phyloP scores from a whole-genome alignment of 2,329 filamentous ascomycete genomes.

The Colletotrichum eremochloae region DNA sequence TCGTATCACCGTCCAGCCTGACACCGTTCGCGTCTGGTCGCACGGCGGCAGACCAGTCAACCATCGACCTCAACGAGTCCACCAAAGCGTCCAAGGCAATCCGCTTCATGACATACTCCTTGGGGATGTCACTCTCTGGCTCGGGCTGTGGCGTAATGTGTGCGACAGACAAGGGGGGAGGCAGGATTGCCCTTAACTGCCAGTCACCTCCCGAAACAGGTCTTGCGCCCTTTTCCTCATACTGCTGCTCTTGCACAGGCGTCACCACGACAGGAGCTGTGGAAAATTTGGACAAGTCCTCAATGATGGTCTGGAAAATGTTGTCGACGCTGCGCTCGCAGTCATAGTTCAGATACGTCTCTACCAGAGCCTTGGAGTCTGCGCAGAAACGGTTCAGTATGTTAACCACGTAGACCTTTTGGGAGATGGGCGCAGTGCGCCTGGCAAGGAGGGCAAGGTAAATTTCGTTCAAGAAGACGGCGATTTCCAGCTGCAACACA shows the following conservation, averaged over 20 bases:
- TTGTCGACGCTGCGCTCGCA: constrained; percentile 97
- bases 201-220: constrained; percentile 77
- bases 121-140: constrained; percentile 79
- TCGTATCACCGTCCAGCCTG: constrained; percentile 51
- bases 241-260: constrained; percentile 84
- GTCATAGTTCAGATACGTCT: constrained; percentile 98
- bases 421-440: constrained; percentile 85
- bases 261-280: constrained; percentile 83
- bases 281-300: constrained; percentile 90
- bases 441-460: constrained; percentile 93
- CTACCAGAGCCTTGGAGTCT: constrained; percentile 90
- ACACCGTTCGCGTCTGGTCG: constrained; percentile 69
- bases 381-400: constrained; percentile 86
- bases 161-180: constrained; percentile 86
- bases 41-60: constrained; percentile 85
- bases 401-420: constrained; percentile 92
- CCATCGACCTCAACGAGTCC: constrained; percentile 87
- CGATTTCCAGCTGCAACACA: constrained; percentile 85
- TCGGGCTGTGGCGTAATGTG: constrained; percentile 75
- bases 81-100: constrained; percentile 90
- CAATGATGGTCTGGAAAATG: constrained; percentile 95
- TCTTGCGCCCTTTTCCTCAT: constrained; percentile 81
- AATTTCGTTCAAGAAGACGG: constrained; percentile 97
- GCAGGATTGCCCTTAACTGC: constrained; percentile 87
- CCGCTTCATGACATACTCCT: constrained; percentile 92